Base-by-base conservation (phyloP, 768 basidiomycete genomes). In the Cubamyces lactineus region DNA sequence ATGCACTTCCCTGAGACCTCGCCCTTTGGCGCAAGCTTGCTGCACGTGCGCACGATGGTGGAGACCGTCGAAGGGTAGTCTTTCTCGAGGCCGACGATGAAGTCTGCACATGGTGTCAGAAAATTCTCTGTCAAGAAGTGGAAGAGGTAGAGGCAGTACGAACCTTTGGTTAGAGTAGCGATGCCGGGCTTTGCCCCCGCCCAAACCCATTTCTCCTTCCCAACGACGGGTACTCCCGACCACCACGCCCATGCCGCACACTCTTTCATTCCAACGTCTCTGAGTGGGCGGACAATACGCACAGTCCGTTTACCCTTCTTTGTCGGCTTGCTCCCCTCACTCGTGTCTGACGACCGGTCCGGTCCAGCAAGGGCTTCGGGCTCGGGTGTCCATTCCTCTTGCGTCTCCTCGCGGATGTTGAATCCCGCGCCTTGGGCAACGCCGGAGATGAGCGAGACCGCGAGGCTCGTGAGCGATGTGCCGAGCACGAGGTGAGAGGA, bases 21-120 rank as follows among this genome's bases (percentile, higher is more conserved):
- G 55, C 82, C 73, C 70, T 89, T 92, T 0, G 92, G 85, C 9
- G 85, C 80, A 26, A 94, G 74, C 73, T 94, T 94, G 5, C 81
- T 86, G 68, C 89, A 91, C 1, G 92, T 94, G 39, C 89, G 84
- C 23, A 86, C 86, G 52, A 94, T 89, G 0, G 92, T 86, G 8
- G 91, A 92, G 12, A 94, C 92, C 0, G 92, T 94, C 0, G 92
- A 91, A 3, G 92, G 92, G 71, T 89, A 94, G 71, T 93, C 87
- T 53, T 81, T 84, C 73, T 94, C 92, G 28, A 94, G 71, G 2
- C 91, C 87, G 19, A 88, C 74, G 59, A 94, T 90, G 67, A 94
- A 94, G 71, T 87, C 92, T 92, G 58, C 12, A 12, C 11, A 26
- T 56, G 24, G 12, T 23, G 7, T 42, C 17, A 46, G 24, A 15